Evolutionary conservation across 2,329 filamentous ascomycete genomes (phyloP).

Genomic region (Venturia asperata): DNA sequence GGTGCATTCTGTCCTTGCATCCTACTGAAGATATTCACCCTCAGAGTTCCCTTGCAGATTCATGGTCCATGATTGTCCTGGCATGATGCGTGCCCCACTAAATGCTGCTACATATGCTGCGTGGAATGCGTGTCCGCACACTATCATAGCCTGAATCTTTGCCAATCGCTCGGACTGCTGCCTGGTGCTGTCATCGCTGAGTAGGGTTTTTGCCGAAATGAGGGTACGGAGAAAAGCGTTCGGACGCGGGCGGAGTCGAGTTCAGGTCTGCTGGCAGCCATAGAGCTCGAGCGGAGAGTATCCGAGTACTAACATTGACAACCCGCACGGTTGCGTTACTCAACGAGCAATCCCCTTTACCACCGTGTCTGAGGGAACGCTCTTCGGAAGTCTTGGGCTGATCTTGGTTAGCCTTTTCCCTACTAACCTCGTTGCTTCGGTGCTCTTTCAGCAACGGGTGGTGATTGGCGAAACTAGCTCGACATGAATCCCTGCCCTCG

Average conservation of each 20-base stretch:
- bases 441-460: no score
- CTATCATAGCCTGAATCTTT: not conserved
- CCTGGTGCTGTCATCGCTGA: not conserved
- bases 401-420: constrained; percentile 5
- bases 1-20: not conserved
- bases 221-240: not conserved
- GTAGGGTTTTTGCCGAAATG: constrained; percentile 2
- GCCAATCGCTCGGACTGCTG: not conserved
- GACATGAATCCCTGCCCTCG: no score
- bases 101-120: not conserved
- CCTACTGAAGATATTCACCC: not conserved
- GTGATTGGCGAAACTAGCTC: no score
- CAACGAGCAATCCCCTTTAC: constrained; percentile 1
- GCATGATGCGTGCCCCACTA: not conserved
- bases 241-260: not conserved
- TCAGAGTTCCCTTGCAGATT: not conserved
- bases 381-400: constrained; percentile 13
- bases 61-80: not conserved
- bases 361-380: constrained; percentile 9
- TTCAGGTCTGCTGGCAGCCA: not conserved
- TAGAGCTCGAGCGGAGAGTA: not conserved
- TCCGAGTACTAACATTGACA: not conserved
- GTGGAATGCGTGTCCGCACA: not conserved
- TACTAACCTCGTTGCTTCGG: not conserved
- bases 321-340: not conserved